These are phyloP conservation scores for Ulmus americana DNA, from an alignment of 331 rosid species.

Conservation along the genomic window DNA sequence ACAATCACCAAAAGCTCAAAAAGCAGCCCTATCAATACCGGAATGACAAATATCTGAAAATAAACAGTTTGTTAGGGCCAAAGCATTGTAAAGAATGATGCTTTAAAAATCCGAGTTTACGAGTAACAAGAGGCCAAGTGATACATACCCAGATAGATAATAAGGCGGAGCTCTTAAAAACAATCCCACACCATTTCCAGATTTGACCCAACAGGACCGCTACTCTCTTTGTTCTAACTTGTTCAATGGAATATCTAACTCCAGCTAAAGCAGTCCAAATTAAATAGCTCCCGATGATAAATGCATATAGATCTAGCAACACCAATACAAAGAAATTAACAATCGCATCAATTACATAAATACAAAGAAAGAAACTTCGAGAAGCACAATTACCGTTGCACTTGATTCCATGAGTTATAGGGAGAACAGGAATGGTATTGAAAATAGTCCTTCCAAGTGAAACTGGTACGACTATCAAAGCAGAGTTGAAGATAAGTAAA, in stretches of 20 bases:
- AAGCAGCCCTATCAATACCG: slow-evolving; percentile 85
- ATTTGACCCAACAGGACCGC: slow-evolving; percentile 64
- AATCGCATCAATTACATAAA: slow-evolving; percentile 5
- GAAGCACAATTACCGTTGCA: slow-evolving; percentile 64
- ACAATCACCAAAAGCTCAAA: slow-evolving; percentile 99
- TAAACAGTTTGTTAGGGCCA: slow-evolving; percentile 5
- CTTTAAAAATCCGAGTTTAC: slow-evolving; percentile 3
- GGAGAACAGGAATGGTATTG: slow-evolving; percentile 86
- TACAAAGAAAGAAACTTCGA: slow-evolving; percentile 20
- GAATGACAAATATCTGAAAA: slow-evolving; percentile 86
- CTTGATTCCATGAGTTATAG: slow-evolving; percentile 94
- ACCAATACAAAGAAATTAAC: slow-evolving; percentile 15
- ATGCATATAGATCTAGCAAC: slow-evolving; percentile 77
- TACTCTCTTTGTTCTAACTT: slow-evolving; percentile 58
- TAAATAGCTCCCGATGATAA: slow-evolving; percentile 87
- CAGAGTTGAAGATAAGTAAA: slow-evolving; percentile 83
- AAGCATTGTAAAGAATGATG: slow-evolving; percentile 9
- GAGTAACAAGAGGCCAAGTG: slow-evolving; percentile 6
- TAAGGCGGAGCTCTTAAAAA: slow-evolving; percentile 82
- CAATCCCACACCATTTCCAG: slow-evolving; percentile 87
- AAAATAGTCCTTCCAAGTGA: slow-evolving; percentile 83
- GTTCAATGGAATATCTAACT: slow-evolving; percentile 76
- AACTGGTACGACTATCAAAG: slow-evolving; percentile 84
- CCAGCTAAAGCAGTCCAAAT: slow-evolving; percentile 97
- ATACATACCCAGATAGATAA: slow-evolving; percentile 86